A percentile compares a stretch with the other conserved stretches of the same genome.
Conservation (phyloP, 1,284 basidiomycete species). For the Anthracocystis setariae region DNA sequence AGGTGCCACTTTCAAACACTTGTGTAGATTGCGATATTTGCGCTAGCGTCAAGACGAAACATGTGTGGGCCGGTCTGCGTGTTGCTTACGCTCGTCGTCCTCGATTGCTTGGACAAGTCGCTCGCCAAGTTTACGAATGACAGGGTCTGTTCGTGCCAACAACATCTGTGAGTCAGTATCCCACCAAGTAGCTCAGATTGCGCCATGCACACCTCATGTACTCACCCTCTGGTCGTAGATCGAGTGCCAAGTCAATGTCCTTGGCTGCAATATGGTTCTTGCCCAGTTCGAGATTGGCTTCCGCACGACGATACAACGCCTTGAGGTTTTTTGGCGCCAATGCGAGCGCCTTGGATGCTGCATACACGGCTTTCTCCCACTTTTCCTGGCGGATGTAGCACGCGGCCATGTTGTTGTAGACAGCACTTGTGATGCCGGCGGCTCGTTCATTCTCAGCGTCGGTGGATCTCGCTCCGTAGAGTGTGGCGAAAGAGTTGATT, state of each 20-base stretch:
- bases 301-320: slow-evolving; percentile 45
- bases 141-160: slow-evolving; percentile 13
- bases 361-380: slow-evolving; percentile 45
- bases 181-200: not conserved
- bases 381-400: slow-evolving; percentile 41
- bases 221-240: slow-evolving; percentile 38
- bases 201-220: not conserved
- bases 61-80: slow-evolving; percentile 2
- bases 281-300: slow-evolving; percentile 42
- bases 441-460: slow-evolving; percentile 39
- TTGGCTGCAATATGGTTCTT: slow-evolving; percentile 31
- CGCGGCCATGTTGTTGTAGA: slow-evolving; percentile 50
- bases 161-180: not conserved
- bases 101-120: slow-evolving; percentile 35
- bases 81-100: slow-evolving; percentile 10
- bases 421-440: slow-evolving; percentile 30
- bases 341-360: slow-evolving; percentile 35
- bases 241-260: slow-evolving; percentile 43
- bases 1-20: too few relatives aligned
- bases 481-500: slow-evolving; percentile 48
- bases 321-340: slow-evolving; percentile 43
- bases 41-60: slow-evolving; percentile 1
- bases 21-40: too few relatives aligned
- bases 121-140: slow-evolving; percentile 42
- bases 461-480: slow-evolving; percentile 40